Evolutionary conservation across 768 basidiomycete species (phyloP), one percentile per base, ranked within the genome.

Genomic region (Termitomyces sp.): DNA sequence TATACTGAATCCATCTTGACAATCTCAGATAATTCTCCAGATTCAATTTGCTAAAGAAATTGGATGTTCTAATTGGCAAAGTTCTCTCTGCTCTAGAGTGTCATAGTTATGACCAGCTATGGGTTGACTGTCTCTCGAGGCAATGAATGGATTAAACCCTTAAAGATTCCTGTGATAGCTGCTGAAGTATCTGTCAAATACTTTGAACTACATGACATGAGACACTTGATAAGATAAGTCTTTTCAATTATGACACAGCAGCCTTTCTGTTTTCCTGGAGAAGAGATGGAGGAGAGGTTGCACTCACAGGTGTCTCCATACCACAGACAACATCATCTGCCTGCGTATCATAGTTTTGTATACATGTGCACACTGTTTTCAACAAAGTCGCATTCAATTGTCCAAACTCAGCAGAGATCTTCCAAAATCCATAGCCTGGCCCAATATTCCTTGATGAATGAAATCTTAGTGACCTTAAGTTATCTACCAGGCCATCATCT

Each of bases 111-210:
- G 54, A 66, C 47, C 58, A 33, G 20, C 42, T 40, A 40, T 63
- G 55, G 13, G 63, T 36, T 16, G 35, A 26, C 64, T 65, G 56
- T 66, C 58, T 20, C 40, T 43, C n/a, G 60, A 57, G 63, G 59
- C 36, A 64, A 63, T 7, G 36, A n/a, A 14, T 60, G 61, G 40
- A 52, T 35, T 50, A 68, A 63, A 5, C 57, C 35, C 46, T 5
- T 61, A 42, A 14, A 10, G 33, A 20, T 28, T 24, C 22, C 43
- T 6, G 16, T n/a, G 12, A 44, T 45, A 40, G 38, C 45, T 6
- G 57, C 55, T n/a, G 53, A 42, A 20, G n/a, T n/a, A 16, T 20
- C 12, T 9, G 12, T 26, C 26, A 20, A 30, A 13, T 30, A 49
- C 12, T 28, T 53, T 10, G 32, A 24, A 6, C 36, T 47, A 30